Evolutionary conservation across 2,329 filamentous ascomycete genomes (phyloP).

Genomic region (Colletotrichum phormii): DNA sequence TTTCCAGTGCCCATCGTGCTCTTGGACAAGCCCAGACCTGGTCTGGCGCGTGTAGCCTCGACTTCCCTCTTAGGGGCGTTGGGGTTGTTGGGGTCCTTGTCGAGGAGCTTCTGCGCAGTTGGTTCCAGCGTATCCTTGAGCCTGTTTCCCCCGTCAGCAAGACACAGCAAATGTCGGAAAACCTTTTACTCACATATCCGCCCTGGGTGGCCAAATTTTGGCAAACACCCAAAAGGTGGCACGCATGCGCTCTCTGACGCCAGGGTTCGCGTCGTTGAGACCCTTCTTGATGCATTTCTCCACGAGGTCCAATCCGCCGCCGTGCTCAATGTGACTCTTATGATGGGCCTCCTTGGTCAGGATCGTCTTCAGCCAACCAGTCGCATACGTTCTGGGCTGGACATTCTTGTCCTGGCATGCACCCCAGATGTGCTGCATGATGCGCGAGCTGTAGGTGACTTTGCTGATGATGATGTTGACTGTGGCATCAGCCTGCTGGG

Average conservation of each 20-base stretch:
- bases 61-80: slow-evolving; percentile 72
- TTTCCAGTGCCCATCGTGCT: slow-evolving; percentile 70
- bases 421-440: slow-evolving; percentile 86
- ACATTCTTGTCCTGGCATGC: slow-evolving; percentile 95
- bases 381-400: slow-evolving; percentile 81
- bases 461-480: slow-evolving; percentile 85
- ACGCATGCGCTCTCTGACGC: slow-evolving; percentile 87
- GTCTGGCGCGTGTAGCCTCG: slow-evolving; percentile 60
- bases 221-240: slow-evolving; percentile 89
- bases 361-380: slow-evolving; percentile 86
- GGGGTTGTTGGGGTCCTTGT: slow-evolving; percentile 87
- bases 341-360: slow-evolving; percentile 82
- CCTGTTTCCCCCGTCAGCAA: slow-evolving; percentile 51
- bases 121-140: slow-evolving; percentile 84
- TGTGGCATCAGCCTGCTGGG: slow-evolving; percentile 83
- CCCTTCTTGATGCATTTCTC: slow-evolving; percentile 93
- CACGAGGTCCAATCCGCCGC: slow-evolving; percentile 82
- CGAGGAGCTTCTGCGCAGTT: slow-evolving; percentile 82
- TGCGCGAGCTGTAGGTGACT: slow-evolving; percentile 81
- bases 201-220: slow-evolving; percentile 80
- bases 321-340: slow-evolving; percentile 85
- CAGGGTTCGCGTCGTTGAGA: slow-evolving; percentile 88
- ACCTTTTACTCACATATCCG: slow-evolving; percentile 71
- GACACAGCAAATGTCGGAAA: neutral
- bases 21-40: slow-evolving; percentile 71